These are phyloP conservation scores for Podila epicladia DNA, from an alignment of 192 early-diverging fungal genomes.

Conservation along the genomic window DNA sequence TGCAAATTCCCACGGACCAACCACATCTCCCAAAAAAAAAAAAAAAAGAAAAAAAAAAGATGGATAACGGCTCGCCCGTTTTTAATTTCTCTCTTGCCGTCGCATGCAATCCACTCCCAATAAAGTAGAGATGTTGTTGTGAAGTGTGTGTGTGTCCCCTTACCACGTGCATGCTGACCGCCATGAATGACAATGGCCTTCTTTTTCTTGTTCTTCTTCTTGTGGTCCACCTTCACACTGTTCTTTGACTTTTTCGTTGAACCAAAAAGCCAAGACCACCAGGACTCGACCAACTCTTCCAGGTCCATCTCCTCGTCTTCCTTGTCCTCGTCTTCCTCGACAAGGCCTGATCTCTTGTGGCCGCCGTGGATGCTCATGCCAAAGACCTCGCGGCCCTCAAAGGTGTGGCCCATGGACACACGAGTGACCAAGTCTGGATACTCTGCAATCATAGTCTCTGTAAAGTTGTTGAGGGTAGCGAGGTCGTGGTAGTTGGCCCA, in stretches of 20 bases:
- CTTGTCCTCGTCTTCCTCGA: slow-evolving; percentile 13
- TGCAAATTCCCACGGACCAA: background rate
- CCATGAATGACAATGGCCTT: slow-evolving; percentile 58
- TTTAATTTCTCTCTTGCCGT: too few relatives aligned
- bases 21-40: background rate
- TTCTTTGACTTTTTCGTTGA: background rate
- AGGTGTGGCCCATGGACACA: slow-evolving; percentile 56
- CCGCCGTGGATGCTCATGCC: slow-evolving; percentile 51
- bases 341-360: slow-evolving; percentile 3
- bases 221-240: slow-evolving; percentile 23
- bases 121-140: too few relatives aligned
- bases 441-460: slow-evolving; percentile 38
- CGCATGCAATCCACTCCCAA: too few relatives aligned
- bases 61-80: background rate
- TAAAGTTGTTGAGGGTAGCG: slow-evolving; percentile 53
- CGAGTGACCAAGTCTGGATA: slow-evolving; percentile 55
- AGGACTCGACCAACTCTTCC: slow-evolving; percentile 18
- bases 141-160: background rate
- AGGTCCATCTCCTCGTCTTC: slow-evolving; percentile 20
- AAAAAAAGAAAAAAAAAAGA: background rate
- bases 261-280: slow-evolving; percentile 43
- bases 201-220: slow-evolving; percentile 19
- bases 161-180: slow-evolving; percentile 58
- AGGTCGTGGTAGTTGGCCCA: slow-evolving; percentile 55
- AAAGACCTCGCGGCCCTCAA: slow-evolving; percentile 59